phyloP scores from a whole-genome alignment of 129 eudicot species.

The Daucus carota region DNA sequence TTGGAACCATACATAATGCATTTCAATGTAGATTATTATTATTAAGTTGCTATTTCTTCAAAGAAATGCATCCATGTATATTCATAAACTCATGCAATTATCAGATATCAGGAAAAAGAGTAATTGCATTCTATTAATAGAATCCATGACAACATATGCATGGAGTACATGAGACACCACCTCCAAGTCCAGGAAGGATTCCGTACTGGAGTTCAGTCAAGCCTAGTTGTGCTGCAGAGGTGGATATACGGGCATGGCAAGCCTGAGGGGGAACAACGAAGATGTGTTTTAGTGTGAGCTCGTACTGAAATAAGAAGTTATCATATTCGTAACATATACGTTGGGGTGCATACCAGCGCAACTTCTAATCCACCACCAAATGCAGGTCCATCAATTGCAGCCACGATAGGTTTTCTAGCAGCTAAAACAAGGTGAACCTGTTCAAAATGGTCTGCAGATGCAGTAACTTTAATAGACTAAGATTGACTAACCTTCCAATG shows the following conservation, averaged over 20 bases:
- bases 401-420: conserved; percentile 57
- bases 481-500: conserved; percentile 41
- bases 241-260: conserved; percentile 57
- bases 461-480: neutral
- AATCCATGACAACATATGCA: neutral
- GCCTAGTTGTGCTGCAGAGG: conserved; percentile 55
- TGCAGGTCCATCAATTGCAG: conserved; percentile 69
- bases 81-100: no score
- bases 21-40: neutral
- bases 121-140: neutral
- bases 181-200: conserved; percentile 67
- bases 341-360: conserved; percentile 40
- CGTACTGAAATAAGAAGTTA: neutral
- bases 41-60: neutral
- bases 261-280: conserved; percentile 26
- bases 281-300: neutral
- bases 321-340: neutral
- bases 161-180: conserved; percentile 15
- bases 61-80: neutral
- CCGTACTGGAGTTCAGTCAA: conserved; percentile 61
- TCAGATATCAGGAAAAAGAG: neutral
- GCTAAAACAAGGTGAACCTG: conserved; percentile 23
- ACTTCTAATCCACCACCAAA: conserved; percentile 71
- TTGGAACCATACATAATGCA: neutral
- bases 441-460: neutral